Base-by-base conservation (phyloP, 257 asterid species). In the Lycium ferocissimum region DNA sequence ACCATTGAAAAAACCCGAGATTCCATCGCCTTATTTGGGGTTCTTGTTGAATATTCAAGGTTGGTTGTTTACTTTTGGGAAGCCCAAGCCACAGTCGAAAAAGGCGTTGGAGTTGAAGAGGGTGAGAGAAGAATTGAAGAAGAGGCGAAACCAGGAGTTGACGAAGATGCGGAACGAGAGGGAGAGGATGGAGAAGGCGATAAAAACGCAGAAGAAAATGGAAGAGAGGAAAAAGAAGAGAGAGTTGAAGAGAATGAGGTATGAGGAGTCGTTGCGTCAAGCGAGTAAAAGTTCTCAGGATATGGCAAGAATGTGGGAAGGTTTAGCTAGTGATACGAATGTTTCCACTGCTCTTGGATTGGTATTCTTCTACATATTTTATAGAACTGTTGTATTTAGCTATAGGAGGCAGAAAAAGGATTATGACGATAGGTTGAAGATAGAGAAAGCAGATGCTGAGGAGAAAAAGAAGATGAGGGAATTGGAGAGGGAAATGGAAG, bases 341-440 rank as follows among this genome's bases (percentile, higher is more conserved):
- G 93, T 96, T 63, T 33, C 95, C 58, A 91, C 95, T 8, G 91
- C 84, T 70, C 97, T 95, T 73, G 99, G 98, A 57, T 22, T 95
- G 37, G 86, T 95, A 66, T 96, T 96, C 93, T 95, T 96, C 88
- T 91, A 90, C 67, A 86, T 95, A 85, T 96, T 96, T 86, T 96
- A 96, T 75, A 88, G 92, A 8, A 89, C 93, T 0, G 98, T 96
- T 82, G 98, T 95, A 83, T 91, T 95, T 45, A 96, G 91, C 87
- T 96, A 95, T 87, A 93, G 86, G 80, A 96, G 91, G 87, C 97
- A 95, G 92, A 93, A 91, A 92, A 94, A 92, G 91, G 99, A 95
- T 89, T 96, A 96, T 82, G 99, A 96, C 4, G 99, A 96, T 85
- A 93, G 99, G 92, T 85, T 92, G 95, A 95, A 95, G 85, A 93